Evolutionary conservation across 345 rosid species (phyloP), one percentile per base, ranked within the genome.

Genomic region (Rhodomyrtus tomentosa): DNA sequence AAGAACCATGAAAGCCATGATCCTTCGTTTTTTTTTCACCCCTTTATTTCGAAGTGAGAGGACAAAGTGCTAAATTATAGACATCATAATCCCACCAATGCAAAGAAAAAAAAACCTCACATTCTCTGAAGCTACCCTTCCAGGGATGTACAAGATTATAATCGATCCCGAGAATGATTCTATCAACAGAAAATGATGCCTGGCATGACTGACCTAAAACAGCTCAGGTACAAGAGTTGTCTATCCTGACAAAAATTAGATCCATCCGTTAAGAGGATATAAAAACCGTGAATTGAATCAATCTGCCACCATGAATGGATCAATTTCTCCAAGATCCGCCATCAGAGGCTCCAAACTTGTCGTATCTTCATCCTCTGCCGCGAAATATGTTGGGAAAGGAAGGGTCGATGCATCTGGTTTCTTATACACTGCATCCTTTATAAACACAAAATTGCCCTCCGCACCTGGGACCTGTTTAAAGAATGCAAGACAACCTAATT

Each of bases 321-420:
- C 99, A 4, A 88, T 89, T 24, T 93, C 98, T 83, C 99, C 99
- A 48, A 94, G 93, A 87, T 98, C 95, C 32, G 98, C 99, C 10
- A 92, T 88, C 56, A 94, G 48, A 18, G 96, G 94, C 88, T 87
- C 91, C 84, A 92, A 50, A 56, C 87, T 88, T 27, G 88, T 58
- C 49, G 84, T 40, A 27, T 93, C 96, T 83, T 93, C 95, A 81
- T 91, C 99, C 85, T 93, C 98, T 32, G 89, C 82, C 0, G 89
- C 90, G 56, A 95, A 89, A 89, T 90, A 92, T 14, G 99, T 94
- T 74, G 99, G 99, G 90, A 98, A 98, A 32, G 99, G 99, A 87
- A 96, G 98, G 82, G 15, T 25, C 9, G 95, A 89, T 85, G 89
- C 49, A 84, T 98, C 95, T 13, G 98, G 98, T 85, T 96, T 96